A percentile compares a stretch with the other conserved stretches of the same genome.
phyloP scores from a whole-genome alignment of 371 early-diverging fungal genomes.

The Mucor piriformis region DNA sequence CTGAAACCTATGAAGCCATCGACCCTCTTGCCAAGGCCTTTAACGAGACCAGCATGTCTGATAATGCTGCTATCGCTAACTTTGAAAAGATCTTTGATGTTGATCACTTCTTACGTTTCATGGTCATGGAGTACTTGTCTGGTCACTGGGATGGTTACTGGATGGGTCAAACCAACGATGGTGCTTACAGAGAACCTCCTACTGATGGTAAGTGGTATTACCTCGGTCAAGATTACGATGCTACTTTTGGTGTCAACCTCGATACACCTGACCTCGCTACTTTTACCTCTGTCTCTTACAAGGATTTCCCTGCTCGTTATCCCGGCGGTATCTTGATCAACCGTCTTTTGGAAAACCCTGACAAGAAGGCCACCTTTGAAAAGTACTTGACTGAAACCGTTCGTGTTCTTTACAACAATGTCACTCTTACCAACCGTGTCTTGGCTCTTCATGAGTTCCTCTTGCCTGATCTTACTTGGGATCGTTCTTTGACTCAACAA shows the following conservation, averaged over 20 bases:
- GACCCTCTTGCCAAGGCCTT: conserved; percentile 45
- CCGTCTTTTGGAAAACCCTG: conserved; percentile 51
- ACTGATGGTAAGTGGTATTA: conserved; percentile 52
- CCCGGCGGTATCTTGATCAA: conserved; percentile 56
- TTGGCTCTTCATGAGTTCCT: conserved; percentile 55
- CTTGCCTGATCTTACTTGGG: conserved; percentile 55
- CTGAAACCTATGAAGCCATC: conserved; percentile 41
- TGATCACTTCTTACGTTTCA: conserved; percentile 57
- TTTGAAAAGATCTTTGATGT: conserved; percentile 45
- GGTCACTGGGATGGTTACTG: conserved; percentile 66
- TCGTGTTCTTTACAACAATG: conserved; percentile 54
- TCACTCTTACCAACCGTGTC: conserved; percentile 52
- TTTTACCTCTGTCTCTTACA: conserved; percentile 47
- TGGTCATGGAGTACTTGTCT: conserved; percentile 61
- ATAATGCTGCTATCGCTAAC: conserved; percentile 43
- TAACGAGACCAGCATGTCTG: conserved; percentile 37
- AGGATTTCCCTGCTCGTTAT: conserved; percentile 38
- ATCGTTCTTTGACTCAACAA: conserved; percentile 52
- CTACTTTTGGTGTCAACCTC: conserved; percentile 60
- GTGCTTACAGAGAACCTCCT: conserved; percentile 43
- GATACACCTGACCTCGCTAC: conserved; percentile 27
- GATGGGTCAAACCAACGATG: conserved; percentile 59
- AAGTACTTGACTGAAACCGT: conserved; percentile 56
- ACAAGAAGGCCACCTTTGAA: conserved; percentile 43
- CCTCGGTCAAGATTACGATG: conserved; percentile 57